Evolutionary conservation across 306 rosid genomes (phyloP), one percentile per base, ranked within the genome.

Genomic region (Lithocarpus polystachyus): DNA sequence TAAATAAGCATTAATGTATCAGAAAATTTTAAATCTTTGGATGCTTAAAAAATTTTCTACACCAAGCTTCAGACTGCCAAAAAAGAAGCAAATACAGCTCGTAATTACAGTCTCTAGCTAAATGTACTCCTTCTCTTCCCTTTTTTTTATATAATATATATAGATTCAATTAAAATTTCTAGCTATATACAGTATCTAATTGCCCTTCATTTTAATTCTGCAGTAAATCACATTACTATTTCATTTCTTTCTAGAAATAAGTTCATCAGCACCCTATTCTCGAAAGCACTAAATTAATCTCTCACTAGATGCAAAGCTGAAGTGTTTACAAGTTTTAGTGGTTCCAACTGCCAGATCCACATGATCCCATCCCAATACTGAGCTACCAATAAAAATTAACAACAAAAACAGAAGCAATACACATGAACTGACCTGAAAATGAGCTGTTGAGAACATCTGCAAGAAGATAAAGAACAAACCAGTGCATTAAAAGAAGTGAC

Each of bases 371-470:
- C 31, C 31, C 61, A 75, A 45, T 59, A 19, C n/a, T 15, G 12
- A 17, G 20, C 11, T 31, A 31, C 55, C 43, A 52, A 28, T 12
- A 65, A 5, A 18, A 54, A 62, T 40, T 5, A 48, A 4, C 68
- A 52, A 64, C 5, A 51, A 59, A 57, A 60, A 37, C 9, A 69
- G 62, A 53, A 28, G 65, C 40, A 59, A 61, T 48, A 56, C 75
- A 10, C 24, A 19, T 12, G 23, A 74, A 81, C 85, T 79, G 73
- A 85, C 88, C 85, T 53, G 74, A 28, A 13, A 75, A 2, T 65
- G 88, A 83, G 81, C 48, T 53, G 64, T 85, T 75, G 76, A 53
- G 5, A 28, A 75, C 54, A 43, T 72, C 88, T 85, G 88, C 73
- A 79, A 20, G 24, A 51, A 65, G 55, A 37, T 17, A 67, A 55